phyloP scores from a whole-genome alignment of 331 rosid genomes.

The Quercus tomentella region DNA sequence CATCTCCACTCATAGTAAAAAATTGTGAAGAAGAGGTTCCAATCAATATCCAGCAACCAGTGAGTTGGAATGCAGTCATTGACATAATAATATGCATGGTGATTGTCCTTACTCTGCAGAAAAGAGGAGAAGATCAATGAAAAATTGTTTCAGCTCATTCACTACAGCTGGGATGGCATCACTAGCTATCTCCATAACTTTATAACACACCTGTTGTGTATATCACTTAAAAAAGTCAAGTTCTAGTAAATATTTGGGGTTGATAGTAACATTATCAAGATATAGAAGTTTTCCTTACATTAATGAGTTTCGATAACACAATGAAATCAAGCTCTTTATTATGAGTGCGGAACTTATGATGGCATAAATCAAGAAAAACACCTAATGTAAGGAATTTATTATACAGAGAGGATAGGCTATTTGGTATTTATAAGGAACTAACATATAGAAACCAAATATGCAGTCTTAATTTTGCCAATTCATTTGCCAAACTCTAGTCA shows the following conservation, averaged over 20 bases:
- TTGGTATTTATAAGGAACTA: background rate
- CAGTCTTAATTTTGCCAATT: background rate
- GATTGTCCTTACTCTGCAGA: slow-evolving; percentile 60
- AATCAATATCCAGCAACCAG: background rate
- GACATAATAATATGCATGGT: background rate
- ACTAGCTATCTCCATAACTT: slow-evolving; percentile 33
- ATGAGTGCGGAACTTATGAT: background rate
- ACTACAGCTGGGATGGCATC: slow-evolving; percentile 60
- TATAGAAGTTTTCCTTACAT: slow-evolving; percentile 28
- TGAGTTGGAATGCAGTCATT: background rate
- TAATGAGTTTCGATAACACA: slow-evolving; percentile 57
- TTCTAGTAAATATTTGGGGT: background rate
- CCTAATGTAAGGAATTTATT: background rate
- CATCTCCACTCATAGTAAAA: background rate
- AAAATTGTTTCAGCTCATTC: slow-evolving; percentile 48
- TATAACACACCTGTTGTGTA: slow-evolving; percentile 41
- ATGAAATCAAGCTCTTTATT: slow-evolving; percentile 48
- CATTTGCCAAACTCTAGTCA: background rate
- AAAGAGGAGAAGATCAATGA: slow-evolving; percentile 50
- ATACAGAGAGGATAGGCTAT: background rate
- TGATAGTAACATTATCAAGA: slow-evolving; percentile 12
- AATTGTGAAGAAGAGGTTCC: background rate
- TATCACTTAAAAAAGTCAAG: background rate
- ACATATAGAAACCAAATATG: background rate
- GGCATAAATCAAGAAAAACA: slow-evolving; percentile 3